A percentile compares a stretch with the other conserved stretches of the same genome.
Conservation (phyloP, 1,284 basidiomycete species). For the Meira miltonrushii region DNA sequence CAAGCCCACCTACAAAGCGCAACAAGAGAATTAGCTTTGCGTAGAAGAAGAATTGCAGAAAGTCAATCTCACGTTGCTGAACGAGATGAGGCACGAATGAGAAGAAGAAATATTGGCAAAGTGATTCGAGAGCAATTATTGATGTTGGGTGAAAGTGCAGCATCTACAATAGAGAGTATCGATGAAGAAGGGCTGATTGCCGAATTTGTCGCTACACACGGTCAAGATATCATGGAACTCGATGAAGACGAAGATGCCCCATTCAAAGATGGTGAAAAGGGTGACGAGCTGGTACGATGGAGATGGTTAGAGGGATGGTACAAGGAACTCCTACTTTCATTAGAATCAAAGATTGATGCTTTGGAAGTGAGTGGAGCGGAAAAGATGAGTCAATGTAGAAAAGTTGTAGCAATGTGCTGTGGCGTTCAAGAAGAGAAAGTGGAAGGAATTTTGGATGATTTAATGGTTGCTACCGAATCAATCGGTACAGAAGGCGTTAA, state of each 20-base stretch:
- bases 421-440: slow-evolving; percentile 80
- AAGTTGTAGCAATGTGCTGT: slow-evolving; percentile 82
- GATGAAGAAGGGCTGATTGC: background rate
- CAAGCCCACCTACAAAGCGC: slow-evolving; percentile 81
- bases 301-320: slow-evolving; percentile 28
- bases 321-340: slow-evolving; percentile 20
- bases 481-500: slow-evolving; percentile 70
- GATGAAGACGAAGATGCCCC: slow-evolving; percentile 8
- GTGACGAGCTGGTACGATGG: slow-evolving; percentile 25
- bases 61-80: slow-evolving; percentile 37
- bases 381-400: slow-evolving; percentile 82
- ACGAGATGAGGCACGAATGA: slow-evolving; percentile 37
- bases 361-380: slow-evolving; percentile 68
- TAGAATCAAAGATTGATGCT: slow-evolving; percentile 70
- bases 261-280: slow-evolving; percentile 11
- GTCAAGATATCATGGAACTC: slow-evolving; percentile 5
- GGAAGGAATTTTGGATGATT: slow-evolving; percentile 80
- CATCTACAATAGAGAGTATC: background rate
- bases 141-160: background rate
- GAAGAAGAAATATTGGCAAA: slow-evolving; percentile 27
- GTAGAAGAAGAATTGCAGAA: slow-evolving; percentile 60
- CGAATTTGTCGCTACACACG: background rate
- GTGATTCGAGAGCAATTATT: background rate
- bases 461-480: slow-evolving; percentile 81
- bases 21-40: slow-evolving; percentile 81